Percentiles rank a stretch among this genome's conserved stretches.
Evolutionary conservation across 2,329 filamentous ascomycete genomes (phyloP).

Genomic region (Nothophaeocryptopus gaeumannii): DNA sequence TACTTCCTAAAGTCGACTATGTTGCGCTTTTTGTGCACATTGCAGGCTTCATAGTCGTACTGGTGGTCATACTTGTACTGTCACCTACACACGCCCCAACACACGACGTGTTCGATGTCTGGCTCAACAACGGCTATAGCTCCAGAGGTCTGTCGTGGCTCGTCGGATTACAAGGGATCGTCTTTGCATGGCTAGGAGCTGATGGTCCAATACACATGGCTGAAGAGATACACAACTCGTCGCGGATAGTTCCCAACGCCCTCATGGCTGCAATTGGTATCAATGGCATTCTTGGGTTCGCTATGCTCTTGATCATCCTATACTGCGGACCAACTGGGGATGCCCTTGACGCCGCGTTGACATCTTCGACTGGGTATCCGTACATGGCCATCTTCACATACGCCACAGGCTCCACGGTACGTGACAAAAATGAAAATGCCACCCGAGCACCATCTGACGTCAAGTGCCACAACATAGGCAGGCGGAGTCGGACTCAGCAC

Average conservation of each 20-base stretch:
- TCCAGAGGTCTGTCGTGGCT: constrained; percentile 3
- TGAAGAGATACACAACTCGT: background rate
- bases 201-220: constrained; percentile 8
- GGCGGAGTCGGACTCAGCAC: background rate
- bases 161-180: constrained; percentile 2
- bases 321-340: constrained; percentile 1
- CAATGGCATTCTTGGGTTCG: background rate
- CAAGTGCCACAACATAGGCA: no score
- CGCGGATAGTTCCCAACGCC: background rate
- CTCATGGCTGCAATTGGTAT: background rate
- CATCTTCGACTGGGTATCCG: background rate
- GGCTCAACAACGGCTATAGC: constrained; percentile 6
- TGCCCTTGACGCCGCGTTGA: background rate
- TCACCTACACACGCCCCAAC: constrained; percentile 2
- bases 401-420: constrained; percentile 1
- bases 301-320: background rate
- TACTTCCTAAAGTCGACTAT: constrained; percentile 6
- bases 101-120: constrained; percentile 4
- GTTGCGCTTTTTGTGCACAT: constrained; percentile 5
- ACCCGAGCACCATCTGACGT: no score
- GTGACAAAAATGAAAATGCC: background rate
- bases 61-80: background rate
- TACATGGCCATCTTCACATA: constrained; percentile 1
- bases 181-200: constrained; percentile 3
- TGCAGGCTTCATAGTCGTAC: constrained; percentile 2